These are phyloP conservation scores for Pyrenopolyporus hunteri DNA, from an alignment of 495 filamentous ascomycete species.

Conservation along the genomic window DNA sequence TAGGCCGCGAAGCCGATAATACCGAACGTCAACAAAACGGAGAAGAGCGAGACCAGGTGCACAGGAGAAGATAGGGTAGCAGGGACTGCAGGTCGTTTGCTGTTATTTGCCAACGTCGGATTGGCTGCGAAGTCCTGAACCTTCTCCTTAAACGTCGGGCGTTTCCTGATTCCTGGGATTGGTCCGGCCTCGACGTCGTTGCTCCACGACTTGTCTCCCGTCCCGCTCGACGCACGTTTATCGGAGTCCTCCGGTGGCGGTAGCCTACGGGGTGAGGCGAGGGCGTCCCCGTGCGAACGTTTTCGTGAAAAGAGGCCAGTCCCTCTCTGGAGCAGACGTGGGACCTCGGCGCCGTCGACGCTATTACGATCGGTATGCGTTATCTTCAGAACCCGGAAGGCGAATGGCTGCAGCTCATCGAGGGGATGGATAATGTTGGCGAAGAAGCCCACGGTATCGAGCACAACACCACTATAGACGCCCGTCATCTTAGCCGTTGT, in stretches of 20 bases:
- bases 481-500: slow-evolving; percentile 60
- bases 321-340: background rate
- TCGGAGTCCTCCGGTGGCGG: slow-evolving; percentile 16
- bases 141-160: slow-evolving; percentile 43
- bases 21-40: slow-evolving; percentile 55
- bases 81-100: slow-evolving; percentile 52
- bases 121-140: slow-evolving; percentile 46
- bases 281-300: background rate
- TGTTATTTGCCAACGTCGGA: slow-evolving; percentile 42
- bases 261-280: background rate
- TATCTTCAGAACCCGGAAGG: slow-evolving; percentile 56
- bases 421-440: slow-evolving; percentile 65
- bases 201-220: slow-evolving; percentile 4
- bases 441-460: slow-evolving; percentile 65
- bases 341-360: slow-evolving; percentile 30
- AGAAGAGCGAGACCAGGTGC: slow-evolving; percentile 58
- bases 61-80: slow-evolving; percentile 54
- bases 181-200: slow-evolving; percentile 34
- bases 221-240: background rate
- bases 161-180: slow-evolving; percentile 32
- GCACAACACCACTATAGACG: slow-evolving; percentile 61
- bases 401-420: slow-evolving; percentile 53
- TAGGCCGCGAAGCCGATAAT: slow-evolving; percentile 45
- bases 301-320: background rate
- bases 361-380: slow-evolving; percentile 44